Evolutionary conservation across 345 rosid genomes (phyloP).

Genomic region (Sonneratia caseolaris): DNA sequence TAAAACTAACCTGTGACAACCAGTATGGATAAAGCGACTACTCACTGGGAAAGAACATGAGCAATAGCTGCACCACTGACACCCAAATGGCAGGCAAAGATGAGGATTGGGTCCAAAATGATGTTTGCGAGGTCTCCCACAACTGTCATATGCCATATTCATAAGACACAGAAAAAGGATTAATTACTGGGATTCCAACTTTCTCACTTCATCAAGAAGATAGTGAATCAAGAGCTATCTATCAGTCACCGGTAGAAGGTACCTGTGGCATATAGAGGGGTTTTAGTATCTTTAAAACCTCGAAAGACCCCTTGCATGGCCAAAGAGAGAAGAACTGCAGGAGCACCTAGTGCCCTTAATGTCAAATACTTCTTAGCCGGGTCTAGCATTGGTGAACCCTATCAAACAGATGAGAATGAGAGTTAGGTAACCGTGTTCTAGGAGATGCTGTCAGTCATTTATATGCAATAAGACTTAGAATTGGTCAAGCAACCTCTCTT

Average conservation of each 20-base stretch:
- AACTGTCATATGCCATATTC: conserved; percentile 24
- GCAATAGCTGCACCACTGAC: conserved; percentile 97
- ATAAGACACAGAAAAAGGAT: no score
- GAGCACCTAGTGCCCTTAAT: conserved; percentile 73
- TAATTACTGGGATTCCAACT: neutral
- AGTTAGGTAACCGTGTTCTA: neutral
- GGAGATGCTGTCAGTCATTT: neutral
- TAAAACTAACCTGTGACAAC: neutral
- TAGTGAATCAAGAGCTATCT: neutral
- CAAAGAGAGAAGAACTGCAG: conserved; percentile 86
- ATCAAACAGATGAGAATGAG: conserved; percentile 1
- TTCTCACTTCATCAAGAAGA: neutral
- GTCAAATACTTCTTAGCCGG: conserved; percentile 78
- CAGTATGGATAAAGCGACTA: neutral
- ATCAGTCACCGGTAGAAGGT: neutral
- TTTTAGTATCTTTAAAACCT: conserved; percentile 89
- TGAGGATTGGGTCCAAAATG: conserved; percentile 71
- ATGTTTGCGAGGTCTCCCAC: conserved; percentile 66
- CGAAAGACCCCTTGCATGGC: conserved; percentile 96
- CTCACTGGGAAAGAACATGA: conserved; percentile 91
- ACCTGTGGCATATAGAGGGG: conserved; percentile 90
- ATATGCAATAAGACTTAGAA: no score
- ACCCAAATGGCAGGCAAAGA: conserved; percentile 52
- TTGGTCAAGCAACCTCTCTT: no score
- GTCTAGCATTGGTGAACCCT: conserved; percentile 59